phyloP scores from a whole-genome alignment of 768 basidiomycete species.

The Saitozyma podzolica region DNA sequence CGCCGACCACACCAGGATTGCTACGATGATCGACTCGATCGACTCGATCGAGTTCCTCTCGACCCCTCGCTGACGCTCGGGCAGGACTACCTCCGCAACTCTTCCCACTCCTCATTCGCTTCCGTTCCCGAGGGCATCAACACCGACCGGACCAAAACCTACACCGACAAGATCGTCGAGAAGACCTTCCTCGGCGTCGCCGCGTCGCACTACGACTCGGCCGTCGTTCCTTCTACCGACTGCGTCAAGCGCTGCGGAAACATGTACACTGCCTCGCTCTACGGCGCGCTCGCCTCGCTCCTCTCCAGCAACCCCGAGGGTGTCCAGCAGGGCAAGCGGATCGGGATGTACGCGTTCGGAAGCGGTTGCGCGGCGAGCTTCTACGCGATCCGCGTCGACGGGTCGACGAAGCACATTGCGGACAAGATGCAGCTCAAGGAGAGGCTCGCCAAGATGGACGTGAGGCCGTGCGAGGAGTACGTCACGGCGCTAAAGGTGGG shows the following conservation, averaged over 20 bases:
- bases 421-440: slow-evolving; percentile 77
- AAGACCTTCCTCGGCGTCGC: slow-evolving; percentile 85
- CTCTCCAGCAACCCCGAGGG: slow-evolving; percentile 72
- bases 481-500: slow-evolving; percentile 67
- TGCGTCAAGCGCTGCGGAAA: slow-evolving; percentile 90
- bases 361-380: slow-evolving; percentile 92
- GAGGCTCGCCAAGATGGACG: slow-evolving; percentile 79
- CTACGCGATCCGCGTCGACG: slow-evolving; percentile 83
- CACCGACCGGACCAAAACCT: slow-evolving; percentile 65
- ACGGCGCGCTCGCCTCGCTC: slow-evolving; percentile 87
- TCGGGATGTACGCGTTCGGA: slow-evolving; percentile 95
- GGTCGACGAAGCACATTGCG: slow-evolving; percentile 77
- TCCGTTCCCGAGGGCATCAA: slow-evolving; percentile 70
- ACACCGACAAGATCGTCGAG: slow-evolving; percentile 92
- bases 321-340: slow-evolving; percentile 69
- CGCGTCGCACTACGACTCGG: slow-evolving; percentile 70
- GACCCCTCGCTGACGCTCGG: background rate
- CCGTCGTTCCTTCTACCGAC: slow-evolving; percentile 78
- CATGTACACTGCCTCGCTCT: slow-evolving; percentile 97
- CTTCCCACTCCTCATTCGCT: slow-evolving; percentile 62
- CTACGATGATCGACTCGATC: no score
- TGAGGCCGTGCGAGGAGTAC: slow-evolving; percentile 88
- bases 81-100: slow-evolving; percentile 85
- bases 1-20: background rate
- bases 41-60: no score